Evolutionary conservation across 2,329 filamentous ascomycete species (phyloP).

Genomic region (Sordariomycetes sp.): DNA sequence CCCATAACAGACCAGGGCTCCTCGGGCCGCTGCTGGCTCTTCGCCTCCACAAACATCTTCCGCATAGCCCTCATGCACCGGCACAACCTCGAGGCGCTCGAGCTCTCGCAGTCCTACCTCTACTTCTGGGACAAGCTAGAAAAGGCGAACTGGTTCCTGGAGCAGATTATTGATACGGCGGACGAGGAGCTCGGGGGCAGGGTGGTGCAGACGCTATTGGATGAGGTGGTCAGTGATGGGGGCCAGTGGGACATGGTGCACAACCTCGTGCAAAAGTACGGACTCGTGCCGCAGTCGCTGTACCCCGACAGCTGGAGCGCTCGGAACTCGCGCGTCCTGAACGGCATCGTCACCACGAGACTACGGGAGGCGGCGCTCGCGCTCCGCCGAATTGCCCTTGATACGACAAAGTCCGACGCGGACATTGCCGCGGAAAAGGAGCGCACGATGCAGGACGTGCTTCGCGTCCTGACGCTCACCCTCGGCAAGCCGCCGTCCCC

Average conservation of each 20-base stretch:
- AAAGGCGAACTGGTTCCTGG: slow-evolving; percentile 81
- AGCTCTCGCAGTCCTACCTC: slow-evolving; percentile 77
- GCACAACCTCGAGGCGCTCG: slow-evolving; percentile 64
- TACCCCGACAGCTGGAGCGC: slow-evolving; percentile 80
- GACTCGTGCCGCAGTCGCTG: slow-evolving; percentile 67
- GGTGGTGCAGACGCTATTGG: slow-evolving; percentile 56
- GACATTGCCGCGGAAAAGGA: slow-evolving; percentile 43
- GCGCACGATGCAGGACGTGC: slow-evolving; percentile 67
- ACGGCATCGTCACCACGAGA: slow-evolving; percentile 67
- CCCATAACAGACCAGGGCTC: slow-evolving; percentile 77
- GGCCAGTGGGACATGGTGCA: slow-evolving; percentile 90
- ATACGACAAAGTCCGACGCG: slow-evolving; percentile 17
- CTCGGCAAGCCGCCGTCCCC: slow-evolving; percentile 67
- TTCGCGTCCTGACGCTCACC: slow-evolving; percentile 68
- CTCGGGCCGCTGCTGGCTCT: slow-evolving; percentile 82
- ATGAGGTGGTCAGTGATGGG: slow-evolving; percentile 61
- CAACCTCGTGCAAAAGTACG: slow-evolving; percentile 78
- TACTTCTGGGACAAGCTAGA: slow-evolving; percentile 95
- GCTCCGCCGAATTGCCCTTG: slow-evolving; percentile 40
- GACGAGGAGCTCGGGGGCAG: slow-evolving; percentile 58
- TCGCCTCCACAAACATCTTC: slow-evolving; percentile 84
- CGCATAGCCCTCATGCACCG: slow-evolving; percentile 78
- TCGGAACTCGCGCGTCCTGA: slow-evolving; percentile 54
- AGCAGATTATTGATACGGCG: slow-evolving; percentile 66
- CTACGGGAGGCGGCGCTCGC: slow-evolving; percentile 73